A percentile compares a stretch with the other conserved stretches of the same genome.
Conservation (phyloP, 2,329 filamentous ascomycete species). For the Pseudophaeomoniella oleicola region DNA sequence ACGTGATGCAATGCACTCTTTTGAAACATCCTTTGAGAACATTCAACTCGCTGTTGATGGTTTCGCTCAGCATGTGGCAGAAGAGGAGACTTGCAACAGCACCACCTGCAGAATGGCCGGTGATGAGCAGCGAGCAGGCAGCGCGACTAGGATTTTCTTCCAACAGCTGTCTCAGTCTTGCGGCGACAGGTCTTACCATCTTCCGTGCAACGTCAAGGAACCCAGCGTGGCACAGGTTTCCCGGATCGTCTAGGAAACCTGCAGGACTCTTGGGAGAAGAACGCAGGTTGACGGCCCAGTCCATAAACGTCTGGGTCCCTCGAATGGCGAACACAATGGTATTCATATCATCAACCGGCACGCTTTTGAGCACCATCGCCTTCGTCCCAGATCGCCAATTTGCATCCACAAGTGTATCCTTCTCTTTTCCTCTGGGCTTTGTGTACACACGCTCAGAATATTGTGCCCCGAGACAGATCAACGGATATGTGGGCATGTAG, state of each 20-base stretch:
- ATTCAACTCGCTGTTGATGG: conserved; percentile 53
- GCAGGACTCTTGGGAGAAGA: conserved; percentile 49
- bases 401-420: conserved; percentile 54
- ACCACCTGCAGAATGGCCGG: conserved; percentile 74
- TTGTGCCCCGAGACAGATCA: conserved; percentile 64
- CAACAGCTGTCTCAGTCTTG: conserved; percentile 53
- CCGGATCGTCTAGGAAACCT: conserved; percentile 61
- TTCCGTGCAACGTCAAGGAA: conserved; percentile 62
- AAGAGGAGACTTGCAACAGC: conserved; percentile 70
- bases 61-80: conserved; percentile 57
- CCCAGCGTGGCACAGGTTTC: conserved; percentile 66
- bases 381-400: conserved; percentile 65
- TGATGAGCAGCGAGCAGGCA: conserved; percentile 60
- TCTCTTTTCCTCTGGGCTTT: conserved; percentile 46
- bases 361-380: conserved; percentile 71
- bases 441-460: conserved; percentile 65
- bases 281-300: conserved; percentile 76
- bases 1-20: conserved; percentile 70
- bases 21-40: conserved; percentile 57
- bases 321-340: conserved; percentile 74
- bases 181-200: conserved; percentile 61
- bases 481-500: conserved; percentile 59
- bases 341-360: conserved; percentile 62
- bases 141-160: conserved; percentile 55
- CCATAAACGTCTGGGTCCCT: conserved; percentile 64